Base-by-base conservation (phyloP, 2,329 filamentous ascomycete species). In the Mollisiaceae sp. region DNA sequence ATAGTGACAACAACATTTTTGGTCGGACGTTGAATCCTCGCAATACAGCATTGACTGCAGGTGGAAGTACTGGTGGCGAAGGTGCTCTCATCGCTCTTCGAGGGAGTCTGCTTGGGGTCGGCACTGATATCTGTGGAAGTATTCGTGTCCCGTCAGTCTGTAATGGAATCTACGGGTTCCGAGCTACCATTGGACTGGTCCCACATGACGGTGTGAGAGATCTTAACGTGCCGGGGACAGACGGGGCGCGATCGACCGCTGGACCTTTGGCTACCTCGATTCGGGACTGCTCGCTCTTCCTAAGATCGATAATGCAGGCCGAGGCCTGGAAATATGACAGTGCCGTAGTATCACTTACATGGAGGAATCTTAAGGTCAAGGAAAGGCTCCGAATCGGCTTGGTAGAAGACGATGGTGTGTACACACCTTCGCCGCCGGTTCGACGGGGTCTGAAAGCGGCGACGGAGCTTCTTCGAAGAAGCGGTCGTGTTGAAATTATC, bases 1-100 rank as follows among this genome's bases (percentile, higher is more conserved):
- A 89, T 71, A 82, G 80, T 5, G 80, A 83, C 52, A 89, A 89
- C 74, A 83, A 88, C 69, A 72, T 89, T 45, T 86, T 86, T 67
- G 87, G 86, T 2, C 1, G 77, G 79, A 56, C 86, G 83, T 67
- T 87, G 86, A 72, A 69, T 60, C 68, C 70, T 0, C 75, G 81
- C 20, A 88, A 88, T 63, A 79, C 82, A 9, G 77, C 79, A 15
- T 78, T 86, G 22, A 87, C 85, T 0, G 83, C 85, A 0, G 88
- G 89, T 12, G 88, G 89, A 2, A 84, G 81, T 8, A 85, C 85
- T 0, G 88, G 89, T 12, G 89, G 89, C 12, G 88, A 90, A 74
- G 86, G 82, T 36, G 79, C 81, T 0, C 69, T 82, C 0, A 52
- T 82, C 1, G 79, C 78, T 1, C 74, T 81, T 39, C 54, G 62